Evolutionary conservation across 176 grass and related monocot species (phyloP).

Genomic region (Phyllostachys edulis): DNA sequence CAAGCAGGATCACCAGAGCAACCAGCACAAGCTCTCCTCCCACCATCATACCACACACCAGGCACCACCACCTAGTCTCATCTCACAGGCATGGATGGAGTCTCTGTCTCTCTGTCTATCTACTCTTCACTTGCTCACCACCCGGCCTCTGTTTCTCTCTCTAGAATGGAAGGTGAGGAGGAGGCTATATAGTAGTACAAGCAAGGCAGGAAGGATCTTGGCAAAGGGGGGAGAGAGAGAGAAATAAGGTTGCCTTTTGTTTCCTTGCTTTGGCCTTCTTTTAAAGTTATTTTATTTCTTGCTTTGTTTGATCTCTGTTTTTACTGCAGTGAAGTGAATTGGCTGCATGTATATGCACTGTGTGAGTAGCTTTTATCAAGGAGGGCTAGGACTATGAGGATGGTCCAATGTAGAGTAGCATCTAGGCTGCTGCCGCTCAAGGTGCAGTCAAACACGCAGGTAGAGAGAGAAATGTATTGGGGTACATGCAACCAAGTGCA

Average conservation of each 20-base stretch:
- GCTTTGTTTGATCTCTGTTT: constrained; percentile 31
- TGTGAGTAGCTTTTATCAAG: constrained; percentile 46
- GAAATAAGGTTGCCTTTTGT: constrained; percentile 40
- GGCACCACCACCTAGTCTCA: constrained; percentile 16
- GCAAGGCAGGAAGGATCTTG: constrained; percentile 48
- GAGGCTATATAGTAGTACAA: constrained; percentile 51
- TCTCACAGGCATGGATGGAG: constrained; percentile 30
- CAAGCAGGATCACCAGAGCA: constrained; percentile 40
- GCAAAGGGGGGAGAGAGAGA: background rate
- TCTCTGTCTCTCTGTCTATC: constrained; percentile 1
- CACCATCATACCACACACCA: constrained; percentile 45
- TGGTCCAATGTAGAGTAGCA: constrained; percentile 50
- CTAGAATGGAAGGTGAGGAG: constrained; percentile 31
- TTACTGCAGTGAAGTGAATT: constrained; percentile 37
- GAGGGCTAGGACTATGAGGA: constrained; percentile 36
- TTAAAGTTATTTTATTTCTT: constrained; percentile 17
- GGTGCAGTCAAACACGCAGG: constrained; percentile 47
- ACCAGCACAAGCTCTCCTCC: constrained; percentile 41
- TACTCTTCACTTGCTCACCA: constrained; percentile 12
- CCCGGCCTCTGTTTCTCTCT: constrained; percentile 3
- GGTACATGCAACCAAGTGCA: constrained; percentile 14
- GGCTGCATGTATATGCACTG: background rate
- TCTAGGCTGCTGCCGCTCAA: constrained; percentile 47
- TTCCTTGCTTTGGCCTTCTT: constrained; percentile 14
- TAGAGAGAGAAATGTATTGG: constrained; percentile 26